Conservation (phyloP, 2,329 filamentous ascomycete genomes). For the Pseudonectria foliicola region DNA sequence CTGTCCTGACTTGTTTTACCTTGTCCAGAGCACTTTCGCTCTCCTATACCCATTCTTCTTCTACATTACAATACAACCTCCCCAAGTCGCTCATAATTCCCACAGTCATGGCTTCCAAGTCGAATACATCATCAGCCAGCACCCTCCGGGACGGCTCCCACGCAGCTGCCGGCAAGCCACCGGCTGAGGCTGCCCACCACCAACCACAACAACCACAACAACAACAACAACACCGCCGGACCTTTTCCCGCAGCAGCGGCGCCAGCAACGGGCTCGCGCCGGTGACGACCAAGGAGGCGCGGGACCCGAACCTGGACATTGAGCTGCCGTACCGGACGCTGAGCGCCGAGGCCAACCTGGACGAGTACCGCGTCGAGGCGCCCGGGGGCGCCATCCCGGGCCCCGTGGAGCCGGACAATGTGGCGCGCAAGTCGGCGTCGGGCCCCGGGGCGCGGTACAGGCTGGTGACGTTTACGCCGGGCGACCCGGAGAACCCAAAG, state of each 20-base stretch:
- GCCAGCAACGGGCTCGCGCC: conserved; percentile 6
- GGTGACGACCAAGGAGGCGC: conserved; percentile 25
- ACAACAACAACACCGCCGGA: conserved; percentile 12
- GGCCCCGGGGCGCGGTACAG: conserved; percentile 30
- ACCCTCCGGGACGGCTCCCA: too few species aligned
- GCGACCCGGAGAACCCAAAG: conserved; percentile 74
- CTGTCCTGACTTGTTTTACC: too few species aligned
- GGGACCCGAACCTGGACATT: conserved; percentile 37
- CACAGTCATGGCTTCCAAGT: too few species aligned
- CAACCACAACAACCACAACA: too few species aligned
- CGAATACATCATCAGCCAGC: too few species aligned
- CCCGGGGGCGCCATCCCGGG: conserved; percentile 53
- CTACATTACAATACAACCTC: too few species aligned
- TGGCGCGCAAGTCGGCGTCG: conserved; percentile 11
- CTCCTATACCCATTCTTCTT: too few species aligned
- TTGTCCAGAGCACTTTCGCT: too few species aligned
- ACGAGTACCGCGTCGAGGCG: conserved; percentile 61
- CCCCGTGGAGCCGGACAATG: conserved; percentile 21
- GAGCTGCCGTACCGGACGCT: conserved; percentile 62
- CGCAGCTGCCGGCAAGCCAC: too few species aligned
- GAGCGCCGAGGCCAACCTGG: conserved; percentile 51
- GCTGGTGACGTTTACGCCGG: conserved; percentile 58
- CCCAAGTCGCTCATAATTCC: too few species aligned
- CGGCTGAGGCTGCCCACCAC: too few species aligned
- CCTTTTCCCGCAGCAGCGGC: conserved; percentile 16